Evolutionary conservation across 108 stramenopile species (phyloP), one percentile per base, ranked within the genome.

Genomic region (Pinguiococcus pyrenoidosus): DNA sequence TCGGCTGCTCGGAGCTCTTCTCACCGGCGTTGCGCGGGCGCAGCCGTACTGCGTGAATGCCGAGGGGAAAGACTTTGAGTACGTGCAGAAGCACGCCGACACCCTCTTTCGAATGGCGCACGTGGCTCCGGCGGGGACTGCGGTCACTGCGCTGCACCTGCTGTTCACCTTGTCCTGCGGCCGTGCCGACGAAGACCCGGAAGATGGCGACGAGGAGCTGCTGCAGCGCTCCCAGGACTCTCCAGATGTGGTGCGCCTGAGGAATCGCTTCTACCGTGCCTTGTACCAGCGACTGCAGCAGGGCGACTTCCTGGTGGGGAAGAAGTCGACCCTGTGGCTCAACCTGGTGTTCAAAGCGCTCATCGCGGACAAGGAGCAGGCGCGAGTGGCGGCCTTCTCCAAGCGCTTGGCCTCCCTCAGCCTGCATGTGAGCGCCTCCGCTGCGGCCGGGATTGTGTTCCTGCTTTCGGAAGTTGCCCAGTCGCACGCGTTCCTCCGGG

Each of bases 11-110:
- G 71, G 84, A 1, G 92, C 97, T 18, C 70, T 96, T 12, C 71
- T 99, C 9, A 78, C 89, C 4, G 95, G 97, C 28, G 87, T 99
- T 14, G 92, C 93, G 68, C 79, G 94, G 23, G 92, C 92, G 2
- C 82, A 86, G 43, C 97, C 97, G 4, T 96, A 87, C 56, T 56
- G 81, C 1, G 57, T 34, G 14, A 8, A 2, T 12, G 12, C 23
- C 18, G 77, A 74, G 8, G 51, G 66, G 34, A 74, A 69, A 46
- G 74, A 84, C 44, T 43, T 70, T 26, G 69, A 43, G 3, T 32
- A 37, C n/a, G 77, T 89, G 74, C 82, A 81, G 43, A 43, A 79
- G 33, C 83, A 87, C 37, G 49, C 92, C 22, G 96, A 90, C 71
- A 63, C 85, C n/a, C 62, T 99, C 28, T 94, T 92, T 56, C 49